Evolutionary conservation across 2,329 filamentous ascomycete genomes (phyloP), one percentile per base, ranked within the genome.

Genomic region (Calonectria pteridis): DNA sequence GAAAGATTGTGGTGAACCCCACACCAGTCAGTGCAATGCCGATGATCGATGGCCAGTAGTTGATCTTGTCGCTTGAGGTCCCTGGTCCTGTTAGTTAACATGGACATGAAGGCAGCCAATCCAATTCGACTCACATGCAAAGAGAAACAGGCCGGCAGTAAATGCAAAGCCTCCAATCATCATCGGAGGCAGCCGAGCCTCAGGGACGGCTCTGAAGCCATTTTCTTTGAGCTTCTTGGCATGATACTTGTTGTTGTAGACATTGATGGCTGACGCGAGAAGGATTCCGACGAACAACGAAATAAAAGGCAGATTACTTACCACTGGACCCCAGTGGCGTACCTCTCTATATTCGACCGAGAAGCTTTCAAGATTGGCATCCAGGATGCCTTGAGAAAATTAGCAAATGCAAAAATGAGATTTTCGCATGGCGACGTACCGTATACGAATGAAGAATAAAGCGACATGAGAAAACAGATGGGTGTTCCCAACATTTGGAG

Each of bases 371-470:
- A 62, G 51, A 23, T 58, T 58, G 29, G 51, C 51, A 33, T 58
- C 35, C 7, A 35, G 29, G 18, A 58, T 58, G 14, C 51, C 43
- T 46, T 46, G 43, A 23, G 43, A 23, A 23, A 46, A 16, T 53
- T 20, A 53, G 23, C 6, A 28, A 20, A 4, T 53, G 6, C 4
- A 64, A 35, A 14, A n/a, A 35, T 28, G 20, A 35, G 43, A 16
- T 0, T 10, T 9, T 31, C 3, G 4, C 26, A 28, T 28, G 6
- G 6, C 20, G 10, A 4, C 69, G 14, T 66, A 66, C 69, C 90
- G 77, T 91, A 92, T 77, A 87, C 87, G 78, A 93, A 93, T 37
- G 87, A 88, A 2, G 90, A 89, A 79, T 93, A 93, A 0, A 93
- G 79, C 0, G 91, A 89, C 46, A 94, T 86, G 5, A 92, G 83